These are phyloP conservation scores for Dalbergia cultrata DNA, from an alignment of 306 rosid species.

Conservation along the genomic window DNA sequence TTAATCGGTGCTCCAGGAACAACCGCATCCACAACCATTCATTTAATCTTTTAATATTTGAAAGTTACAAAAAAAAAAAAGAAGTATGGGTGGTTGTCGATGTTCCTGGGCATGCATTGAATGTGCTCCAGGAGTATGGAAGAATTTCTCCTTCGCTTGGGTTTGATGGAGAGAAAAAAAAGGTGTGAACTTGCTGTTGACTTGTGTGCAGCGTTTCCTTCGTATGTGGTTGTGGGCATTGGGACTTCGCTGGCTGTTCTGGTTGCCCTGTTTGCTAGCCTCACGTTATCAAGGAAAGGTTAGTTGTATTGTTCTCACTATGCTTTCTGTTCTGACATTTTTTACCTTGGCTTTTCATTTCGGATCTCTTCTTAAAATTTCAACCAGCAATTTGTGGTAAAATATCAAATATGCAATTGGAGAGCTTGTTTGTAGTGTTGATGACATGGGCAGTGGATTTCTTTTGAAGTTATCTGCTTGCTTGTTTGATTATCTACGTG, in stretches of 20 bases:
- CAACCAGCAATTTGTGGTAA: not conserved
- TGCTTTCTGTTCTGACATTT: not conserved
- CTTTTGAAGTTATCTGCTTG: not conserved
- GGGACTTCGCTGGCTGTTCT: constrained; percentile 71
- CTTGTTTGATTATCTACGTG: not conserved
- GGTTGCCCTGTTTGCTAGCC: constrained; percentile 60
- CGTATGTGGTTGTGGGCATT: constrained; percentile 52
- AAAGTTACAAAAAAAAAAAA: too few species aligned
- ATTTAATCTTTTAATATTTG: too few species aligned
- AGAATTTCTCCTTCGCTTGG: too few species aligned
- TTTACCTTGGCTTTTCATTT: not conserved
- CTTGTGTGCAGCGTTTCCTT: constrained; percentile 58
- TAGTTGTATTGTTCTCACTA: not conserved
- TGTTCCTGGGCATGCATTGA: too few species aligned
- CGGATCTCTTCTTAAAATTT: not conserved
- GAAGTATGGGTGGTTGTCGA: too few species aligned
- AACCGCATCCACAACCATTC: too few species aligned
- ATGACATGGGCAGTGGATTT: not conserved
- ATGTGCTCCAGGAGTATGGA: too few species aligned
- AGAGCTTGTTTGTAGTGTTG: not conserved
- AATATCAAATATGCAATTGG: not conserved
- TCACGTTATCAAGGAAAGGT: constrained; percentile 71
- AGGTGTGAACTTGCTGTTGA: not conserved
- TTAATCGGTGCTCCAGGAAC: too few species aligned
- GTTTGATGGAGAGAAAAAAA: not conserved